Percentiles rank a stretch among this genome's conserved stretches.
Evolutionary conservation across 2,329 filamentous ascomycete species (phyloP).

Genomic region (Fusarium vanettenii): DNA sequence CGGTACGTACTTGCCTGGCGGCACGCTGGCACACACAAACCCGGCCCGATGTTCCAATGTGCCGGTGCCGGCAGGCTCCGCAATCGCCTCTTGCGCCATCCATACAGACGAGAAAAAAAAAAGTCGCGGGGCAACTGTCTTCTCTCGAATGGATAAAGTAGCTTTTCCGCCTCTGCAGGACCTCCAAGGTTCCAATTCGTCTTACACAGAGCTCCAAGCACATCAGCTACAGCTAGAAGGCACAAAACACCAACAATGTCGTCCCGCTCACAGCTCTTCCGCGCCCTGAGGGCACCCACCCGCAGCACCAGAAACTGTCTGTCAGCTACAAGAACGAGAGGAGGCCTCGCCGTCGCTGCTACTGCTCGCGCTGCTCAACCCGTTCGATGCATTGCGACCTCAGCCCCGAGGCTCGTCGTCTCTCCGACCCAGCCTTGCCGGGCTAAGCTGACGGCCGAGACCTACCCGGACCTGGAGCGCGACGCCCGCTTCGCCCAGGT

Average conservation of each 20-base stretch:
- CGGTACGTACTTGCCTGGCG: background rate
- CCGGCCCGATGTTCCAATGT: background rate
- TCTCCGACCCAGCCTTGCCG: slow-evolving; percentile 35
- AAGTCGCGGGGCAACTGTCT: slow-evolving; percentile 16
- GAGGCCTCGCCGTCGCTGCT: slow-evolving; percentile 5
- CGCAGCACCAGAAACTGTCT: slow-evolving; percentile 25
- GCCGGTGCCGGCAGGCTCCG: slow-evolving; percentile 26
- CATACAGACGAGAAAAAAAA: slow-evolving; percentile 19
- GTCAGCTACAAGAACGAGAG: slow-evolving; percentile 6
- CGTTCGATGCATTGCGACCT: slow-evolving; percentile 45
- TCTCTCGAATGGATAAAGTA: background rate
- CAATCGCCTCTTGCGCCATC: slow-evolving; percentile 22
- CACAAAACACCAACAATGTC: slow-evolving; percentile 31
- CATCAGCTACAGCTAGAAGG: background rate
- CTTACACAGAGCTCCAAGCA: background rate
- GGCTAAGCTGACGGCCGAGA: slow-evolving; percentile 82
- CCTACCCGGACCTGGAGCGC: slow-evolving; percentile 85
- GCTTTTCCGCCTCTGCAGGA: slow-evolving; percentile 2
- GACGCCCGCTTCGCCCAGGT: slow-evolving; percentile 80
- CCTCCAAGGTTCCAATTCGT: slow-evolving; percentile 15
- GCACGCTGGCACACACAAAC: background rate
- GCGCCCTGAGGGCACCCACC: slow-evolving; percentile 37
- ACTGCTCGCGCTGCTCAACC: background rate
- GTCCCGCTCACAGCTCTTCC: slow-evolving; percentile 41
- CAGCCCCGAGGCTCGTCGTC: slow-evolving; percentile 45